Evolutionary conservation across 805 yeast genomes (phyloP).

Genomic region (Saccharomyces paradoxus): DNA sequence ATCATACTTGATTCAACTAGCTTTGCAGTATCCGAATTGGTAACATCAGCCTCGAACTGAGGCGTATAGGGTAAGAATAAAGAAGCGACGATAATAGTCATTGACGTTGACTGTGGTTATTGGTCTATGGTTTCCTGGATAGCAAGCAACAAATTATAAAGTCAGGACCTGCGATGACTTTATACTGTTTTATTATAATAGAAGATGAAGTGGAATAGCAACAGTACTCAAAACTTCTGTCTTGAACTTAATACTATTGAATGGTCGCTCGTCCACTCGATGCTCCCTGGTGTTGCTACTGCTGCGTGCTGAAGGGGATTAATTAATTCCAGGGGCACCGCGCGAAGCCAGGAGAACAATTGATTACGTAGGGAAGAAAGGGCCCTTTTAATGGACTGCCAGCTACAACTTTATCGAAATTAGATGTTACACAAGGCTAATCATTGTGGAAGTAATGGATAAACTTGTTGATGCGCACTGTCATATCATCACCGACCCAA

Average conservation of each 20-base stretch:
- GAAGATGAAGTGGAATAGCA: background rate
- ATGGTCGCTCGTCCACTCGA: background rate
- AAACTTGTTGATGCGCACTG: constrained; percentile 32
- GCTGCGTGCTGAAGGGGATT: background rate
- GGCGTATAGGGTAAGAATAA: constrained; percentile 69
- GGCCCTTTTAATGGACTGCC: background rate
- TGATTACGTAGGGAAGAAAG: background rate
- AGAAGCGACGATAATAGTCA: constrained; percentile 68
- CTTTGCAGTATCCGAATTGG: constrained; percentile 27
- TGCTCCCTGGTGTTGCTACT: background rate
- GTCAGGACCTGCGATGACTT: background rate
- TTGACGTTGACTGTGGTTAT: background rate
- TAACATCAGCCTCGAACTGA: constrained; percentile 36
- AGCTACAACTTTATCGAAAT: background rate
- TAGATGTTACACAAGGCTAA: background rate
- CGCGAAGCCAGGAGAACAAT: background rate
- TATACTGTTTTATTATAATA: background rate
- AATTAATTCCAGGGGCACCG: background rate
- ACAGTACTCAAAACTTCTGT: background rate
- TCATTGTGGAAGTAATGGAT: background rate
- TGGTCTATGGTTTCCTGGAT: background rate
- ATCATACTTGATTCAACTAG: constrained; percentile 24
- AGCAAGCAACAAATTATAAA: background rate
- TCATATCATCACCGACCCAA: constrained; percentile 20
- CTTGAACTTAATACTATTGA: background rate